phyloP scores from a whole-genome alignment of 805 yeast genomes.

The Teunomyces aglyptinius region DNA sequence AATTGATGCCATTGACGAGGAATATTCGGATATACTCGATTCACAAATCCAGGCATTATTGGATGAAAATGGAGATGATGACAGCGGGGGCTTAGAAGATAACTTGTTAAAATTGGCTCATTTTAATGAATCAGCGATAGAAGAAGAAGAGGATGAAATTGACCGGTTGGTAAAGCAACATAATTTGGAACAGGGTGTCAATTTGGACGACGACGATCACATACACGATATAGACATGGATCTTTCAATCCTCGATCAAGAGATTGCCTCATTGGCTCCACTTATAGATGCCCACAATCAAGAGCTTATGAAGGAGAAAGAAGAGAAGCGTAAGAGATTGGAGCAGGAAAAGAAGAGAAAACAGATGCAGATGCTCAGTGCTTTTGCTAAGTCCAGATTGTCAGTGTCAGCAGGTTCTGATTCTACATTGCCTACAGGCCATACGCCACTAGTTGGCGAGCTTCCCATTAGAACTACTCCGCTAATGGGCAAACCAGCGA shows the following conservation, averaged over 20 bases:
- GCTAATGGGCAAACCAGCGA: conserved; percentile 32
- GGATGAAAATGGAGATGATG: conserved; percentile 20
- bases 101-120: conserved; percentile 16
- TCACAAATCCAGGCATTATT: conserved; percentile 31
- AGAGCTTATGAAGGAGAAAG: conserved; percentile 21
- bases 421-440: conserved; percentile 2
- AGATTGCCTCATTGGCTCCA: conserved; percentile 40
- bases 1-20: conserved; percentile 29
- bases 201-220: conserved; percentile 18
- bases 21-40: conserved; percentile 28
- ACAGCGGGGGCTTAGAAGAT: conserved; percentile 13
- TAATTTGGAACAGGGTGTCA: conserved; percentile 33
- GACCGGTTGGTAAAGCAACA: conserved; percentile 36
- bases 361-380: conserved; percentile 9
- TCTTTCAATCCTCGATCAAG: conserved; percentile 36
- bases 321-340: conserved; percentile 17
- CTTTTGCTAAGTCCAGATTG: conserved; percentile 2
- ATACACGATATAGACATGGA: conserved; percentile 23
- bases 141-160: conserved; percentile 38
- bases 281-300: conserved; percentile 37
- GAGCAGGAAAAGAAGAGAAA: conserved; percentile 20
- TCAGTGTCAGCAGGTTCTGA: conserved; percentile 4
- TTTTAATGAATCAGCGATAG: conserved; percentile 25
- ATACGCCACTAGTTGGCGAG: conserved; percentile 2
- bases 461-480: conserved; percentile 18